These are phyloP conservation scores for Candida coleopterorum DNA, from an alignment of 805 yeast genomes.

Conservation along the genomic window DNA sequence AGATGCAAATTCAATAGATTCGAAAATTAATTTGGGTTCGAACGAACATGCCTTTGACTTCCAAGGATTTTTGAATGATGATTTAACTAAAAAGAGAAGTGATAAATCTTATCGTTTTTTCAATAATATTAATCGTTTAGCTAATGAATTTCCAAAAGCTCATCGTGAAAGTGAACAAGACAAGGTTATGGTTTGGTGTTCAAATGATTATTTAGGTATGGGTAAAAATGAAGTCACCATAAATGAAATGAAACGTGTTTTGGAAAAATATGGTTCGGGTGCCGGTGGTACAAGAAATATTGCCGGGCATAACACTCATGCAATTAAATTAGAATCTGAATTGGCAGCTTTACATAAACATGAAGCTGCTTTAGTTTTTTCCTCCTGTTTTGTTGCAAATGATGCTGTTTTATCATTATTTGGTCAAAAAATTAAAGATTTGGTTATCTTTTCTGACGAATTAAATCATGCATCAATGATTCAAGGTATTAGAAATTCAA, in stretches of 20 bases:
- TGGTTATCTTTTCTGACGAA: slow-evolving; percentile 90
- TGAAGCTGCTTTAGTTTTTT: slow-evolving; percentile 90
- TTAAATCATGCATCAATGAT: slow-evolving; percentile 98
- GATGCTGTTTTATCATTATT: slow-evolving; percentile 89
- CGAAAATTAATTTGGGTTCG: slow-evolving; percentile 29
- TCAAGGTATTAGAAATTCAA: slow-evolving; percentile 87
- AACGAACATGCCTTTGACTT: slow-evolving; percentile 63
- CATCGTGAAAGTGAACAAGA: slow-evolving; percentile 72
- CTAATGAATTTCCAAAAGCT: slow-evolving; percentile 89
- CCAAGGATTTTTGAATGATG: slow-evolving; percentile 60
- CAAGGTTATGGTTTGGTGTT: slow-evolving; percentile 98
- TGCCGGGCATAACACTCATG: slow-evolving; percentile 93
- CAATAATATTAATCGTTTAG: slow-evolving; percentile 95
- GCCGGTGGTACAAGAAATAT: slow-evolving; percentile 99
- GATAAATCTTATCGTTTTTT: slow-evolving; percentile 95
- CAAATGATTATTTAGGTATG: slow-evolving; percentile 96
- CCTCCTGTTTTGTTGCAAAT: slow-evolving; percentile 95
- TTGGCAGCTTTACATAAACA: slow-evolving; percentile 89
- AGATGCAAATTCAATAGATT: slow-evolving; percentile 21
- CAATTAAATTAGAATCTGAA: slow-evolving; percentile 82
- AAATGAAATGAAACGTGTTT: slow-evolving; percentile 68
- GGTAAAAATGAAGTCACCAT: slow-evolving; percentile 74
- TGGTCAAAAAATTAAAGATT: slow-evolving; percentile 85
- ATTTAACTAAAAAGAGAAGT: slow-evolving; percentile 65
- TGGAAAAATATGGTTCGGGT: slow-evolving; percentile 93